A percentile compares a stretch with the other conserved stretches of the same genome.
phyloP scores from a whole-genome alignment of 805 yeast genomes.

The Saccharomycopsis fodiens region DNA sequence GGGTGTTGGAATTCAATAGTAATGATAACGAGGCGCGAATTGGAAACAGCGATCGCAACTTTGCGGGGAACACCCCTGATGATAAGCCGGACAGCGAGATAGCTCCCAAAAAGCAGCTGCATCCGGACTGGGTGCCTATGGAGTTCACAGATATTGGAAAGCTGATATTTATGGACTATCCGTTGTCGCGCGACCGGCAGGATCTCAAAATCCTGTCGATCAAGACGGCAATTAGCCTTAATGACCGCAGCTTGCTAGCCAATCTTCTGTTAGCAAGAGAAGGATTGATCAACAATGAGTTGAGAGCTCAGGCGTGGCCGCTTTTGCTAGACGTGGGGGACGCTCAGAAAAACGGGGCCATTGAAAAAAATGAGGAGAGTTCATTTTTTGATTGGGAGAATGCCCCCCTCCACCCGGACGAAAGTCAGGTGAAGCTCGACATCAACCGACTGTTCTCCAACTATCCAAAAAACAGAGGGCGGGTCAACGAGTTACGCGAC shows the following conservation, averaged over 20 bases:
- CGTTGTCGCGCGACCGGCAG: constrained; percentile 33
- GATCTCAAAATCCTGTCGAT: constrained; percentile 26
- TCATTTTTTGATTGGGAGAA: constrained; percentile 16
- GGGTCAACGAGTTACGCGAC: constrained; percentile 30
- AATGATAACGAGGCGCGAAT: neutral
- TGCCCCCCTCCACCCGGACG: constrained; percentile 52
- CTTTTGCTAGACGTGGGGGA: constrained; percentile 31
- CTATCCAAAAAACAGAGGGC: constrained; percentile 25
- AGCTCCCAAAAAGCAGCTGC: constrained; percentile 1
- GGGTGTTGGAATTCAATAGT: neutral
- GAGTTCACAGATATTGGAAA: constrained; percentile 38
- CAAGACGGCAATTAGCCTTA: constrained; percentile 28
- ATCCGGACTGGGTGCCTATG: constrained; percentile 45
- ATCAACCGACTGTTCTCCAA: constrained; percentile 60
- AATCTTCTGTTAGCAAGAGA: constrained; percentile 37
- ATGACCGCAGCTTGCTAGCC: constrained; percentile 26
- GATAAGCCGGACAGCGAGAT: neutral
- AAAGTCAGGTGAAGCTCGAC: constrained; percentile 73
- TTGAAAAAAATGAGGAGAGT: no score
- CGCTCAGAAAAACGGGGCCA: neutral
- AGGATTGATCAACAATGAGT: constrained; percentile 37
- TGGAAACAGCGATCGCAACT: neutral
- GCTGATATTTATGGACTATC: constrained; percentile 38
- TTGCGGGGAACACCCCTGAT: neutral
- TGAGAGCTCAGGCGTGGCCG: constrained; percentile 47